phyloP scores from a whole-genome alignment of 768 basidiomycete genomes.

The Amanita brunnescens region DNA sequence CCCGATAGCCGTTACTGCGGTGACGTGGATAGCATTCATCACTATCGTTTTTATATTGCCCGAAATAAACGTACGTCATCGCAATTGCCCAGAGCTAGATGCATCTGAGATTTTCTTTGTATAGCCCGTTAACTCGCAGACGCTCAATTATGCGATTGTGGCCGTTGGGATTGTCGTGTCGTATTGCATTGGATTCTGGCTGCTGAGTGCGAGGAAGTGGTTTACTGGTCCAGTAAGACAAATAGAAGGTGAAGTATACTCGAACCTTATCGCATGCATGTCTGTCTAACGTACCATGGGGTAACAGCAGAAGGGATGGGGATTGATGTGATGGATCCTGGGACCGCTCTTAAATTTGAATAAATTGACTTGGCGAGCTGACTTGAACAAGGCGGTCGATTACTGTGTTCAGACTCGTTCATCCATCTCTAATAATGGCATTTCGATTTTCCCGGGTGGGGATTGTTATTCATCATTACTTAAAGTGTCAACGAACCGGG shows the following conservation, averaged over 20 bases:
- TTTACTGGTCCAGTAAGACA: conserved; percentile 65
- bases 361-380: too few relatives aligned
- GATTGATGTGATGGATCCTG: conserved; percentile 36
- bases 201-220: conserved; percentile 63
- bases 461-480: too few relatives aligned
- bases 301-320: conserved; percentile 39
- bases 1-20: conserved; percentile 46
- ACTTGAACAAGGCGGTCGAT: conserved; percentile 9
- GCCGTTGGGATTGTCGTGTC: conserved; percentile 65
- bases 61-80: conserved; percentile 41
- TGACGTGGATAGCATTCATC: conserved; percentile 67
- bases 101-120: neutral
- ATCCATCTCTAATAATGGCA: too few relatives aligned
- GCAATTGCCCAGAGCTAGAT: neutral
- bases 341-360: conserved; percentile 7
- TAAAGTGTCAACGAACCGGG: too few relatives aligned
- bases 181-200: conserved; percentile 64
- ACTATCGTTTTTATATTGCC: conserved; percentile 69
- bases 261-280: neutral
- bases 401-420: too few relatives aligned
- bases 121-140: conserved; percentile 60
- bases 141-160: conserved; percentile 68
- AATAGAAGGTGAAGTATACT: conserved; percentile 37
- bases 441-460: too few relatives aligned
- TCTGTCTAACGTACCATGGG: neutral